These are phyloP conservation scores for Brettanomyces nanus DNA, from an alignment of 805 yeast genomes.

Conservation along the genomic window DNA sequence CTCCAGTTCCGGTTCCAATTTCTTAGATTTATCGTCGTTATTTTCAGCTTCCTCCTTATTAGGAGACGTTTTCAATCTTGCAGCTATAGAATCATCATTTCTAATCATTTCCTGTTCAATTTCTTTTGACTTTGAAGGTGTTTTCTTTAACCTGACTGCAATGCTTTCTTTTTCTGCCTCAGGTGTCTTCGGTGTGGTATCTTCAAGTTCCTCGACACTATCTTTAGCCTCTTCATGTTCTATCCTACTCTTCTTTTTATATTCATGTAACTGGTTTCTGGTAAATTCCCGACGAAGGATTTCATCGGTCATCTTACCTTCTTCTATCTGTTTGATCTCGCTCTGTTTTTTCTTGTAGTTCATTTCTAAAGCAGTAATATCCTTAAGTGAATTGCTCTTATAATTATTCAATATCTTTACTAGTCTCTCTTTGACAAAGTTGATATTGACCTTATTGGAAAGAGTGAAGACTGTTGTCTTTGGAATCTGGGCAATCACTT, in stretches of 20 bases:
- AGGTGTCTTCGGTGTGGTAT: slow-evolving; percentile 3
- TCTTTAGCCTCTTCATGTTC: not conserved
- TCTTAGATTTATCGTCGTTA: slow-evolving; percentile 3
- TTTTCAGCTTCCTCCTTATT: slow-evolving; percentile 2
- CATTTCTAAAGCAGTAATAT: slow-evolving; percentile 31
- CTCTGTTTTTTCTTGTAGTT: slow-evolving; percentile 26
- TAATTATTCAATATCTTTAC: slow-evolving; percentile 26
- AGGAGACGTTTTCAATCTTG: not conserved
- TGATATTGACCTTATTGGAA: slow-evolving; percentile 23
- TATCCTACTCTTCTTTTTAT: slow-evolving; percentile 13
- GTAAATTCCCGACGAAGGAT: slow-evolving; percentile 21
- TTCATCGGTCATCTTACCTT: slow-evolving; percentile 32
- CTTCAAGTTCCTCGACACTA: slow-evolving; percentile 4
- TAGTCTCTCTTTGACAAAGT: slow-evolving; percentile 26
- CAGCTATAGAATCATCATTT: slow-evolving; percentile 4
- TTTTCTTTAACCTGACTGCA: slow-evolving; percentile 5
- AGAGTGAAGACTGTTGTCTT: slow-evolving; percentile 26
- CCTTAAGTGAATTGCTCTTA: slow-evolving; percentile 25
- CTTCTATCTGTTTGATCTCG: slow-evolving; percentile 34
- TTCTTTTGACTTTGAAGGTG: slow-evolving; percentile 6
- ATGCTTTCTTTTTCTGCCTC: slow-evolving; percentile 3
- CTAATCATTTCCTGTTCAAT: slow-evolving; percentile 4
- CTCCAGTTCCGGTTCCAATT: too few species aligned
- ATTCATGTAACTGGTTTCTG: slow-evolving; percentile 4
- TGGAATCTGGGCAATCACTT: slow-evolving; percentile 25